A percentile compares a stretch with the other conserved stretches of the same genome.
Evolutionary conservation across 495 filamentous ascomycete genomes (phyloP).

Genomic region (Sporormia fimetaria): DNA sequence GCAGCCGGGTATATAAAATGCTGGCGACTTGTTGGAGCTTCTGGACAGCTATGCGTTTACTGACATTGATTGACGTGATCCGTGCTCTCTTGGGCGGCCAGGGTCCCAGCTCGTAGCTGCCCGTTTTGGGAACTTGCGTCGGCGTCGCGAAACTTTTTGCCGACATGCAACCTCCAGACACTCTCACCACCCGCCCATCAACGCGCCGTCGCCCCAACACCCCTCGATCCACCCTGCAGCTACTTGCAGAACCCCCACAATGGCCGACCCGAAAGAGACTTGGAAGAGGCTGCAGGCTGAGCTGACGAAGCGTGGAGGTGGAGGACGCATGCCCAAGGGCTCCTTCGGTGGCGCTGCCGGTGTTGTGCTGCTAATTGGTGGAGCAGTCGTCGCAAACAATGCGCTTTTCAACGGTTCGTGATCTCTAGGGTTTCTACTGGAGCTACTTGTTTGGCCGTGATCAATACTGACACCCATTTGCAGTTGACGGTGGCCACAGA

Average conservation of each 20-base stretch:
- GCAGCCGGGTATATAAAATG: slow-evolving; percentile 7
- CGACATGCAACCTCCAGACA: too few relatives aligned
- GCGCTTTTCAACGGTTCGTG: slow-evolving; percentile 79
- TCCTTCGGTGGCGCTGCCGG: slow-evolving; percentile 31
- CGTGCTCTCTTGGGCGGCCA: slow-evolving; percentile 20
- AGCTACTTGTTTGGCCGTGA: too few relatives aligned
- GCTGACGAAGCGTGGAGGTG: slow-evolving; percentile 36
- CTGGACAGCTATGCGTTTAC: slow-evolving; percentile 21
- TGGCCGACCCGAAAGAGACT: slow-evolving; percentile 52
- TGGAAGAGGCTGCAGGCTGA: slow-evolving; percentile 53
- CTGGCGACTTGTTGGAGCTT: slow-evolving; percentile 10
- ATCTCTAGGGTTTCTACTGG: too few relatives aligned
- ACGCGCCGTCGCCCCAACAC: too few relatives aligned
- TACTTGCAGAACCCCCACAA: not conserved
- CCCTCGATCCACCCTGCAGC: too few relatives aligned
- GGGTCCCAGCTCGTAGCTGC: not conserved
- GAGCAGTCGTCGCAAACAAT: slow-evolving; percentile 57
- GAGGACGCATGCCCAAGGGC: slow-evolving; percentile 32
- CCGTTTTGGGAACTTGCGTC: not conserved
- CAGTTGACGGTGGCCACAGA: slow-evolving; percentile 95
- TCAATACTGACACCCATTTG: slow-evolving; percentile 2
- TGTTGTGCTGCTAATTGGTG: slow-evolving; percentile 53
- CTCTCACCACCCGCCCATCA: too few relatives aligned
- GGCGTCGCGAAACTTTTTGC: slow-evolving; percentile 2
- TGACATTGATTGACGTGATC: slow-evolving; percentile 27